Evolutionary conservation across 345 rosid species (phyloP), one percentile per base, ranked within the genome.

Genomic region (Conringia planisiliqua): DNA sequence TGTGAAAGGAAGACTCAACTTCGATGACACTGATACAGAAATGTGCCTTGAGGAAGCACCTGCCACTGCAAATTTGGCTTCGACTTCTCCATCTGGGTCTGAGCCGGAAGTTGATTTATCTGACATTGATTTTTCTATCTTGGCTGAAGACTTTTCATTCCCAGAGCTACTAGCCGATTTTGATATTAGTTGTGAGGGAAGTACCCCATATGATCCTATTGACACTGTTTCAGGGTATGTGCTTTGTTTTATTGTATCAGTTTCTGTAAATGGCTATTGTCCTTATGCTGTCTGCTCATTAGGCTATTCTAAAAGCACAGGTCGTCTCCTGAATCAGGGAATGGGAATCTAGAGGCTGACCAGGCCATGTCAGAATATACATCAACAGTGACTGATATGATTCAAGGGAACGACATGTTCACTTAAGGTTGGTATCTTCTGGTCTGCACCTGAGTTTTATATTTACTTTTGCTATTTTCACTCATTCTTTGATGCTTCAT

Each of bases 1-100:
- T 73, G 93, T 90, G 18, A 94, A 83, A 71, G 91, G 96, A 72
- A 90, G 88, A 81, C 86, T 94, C 33, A 91, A 90, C 71, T 94
- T 91, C 59, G 96, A 85, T 81, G 86, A 80, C 61, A 78, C 95
- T 36, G 87, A 86, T 29, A 44, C 80, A 55, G 81, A 66, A 47
- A 60, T 24, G 73, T 78, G 12, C 70, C 44, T 58, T 22, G 89
- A 83, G 70, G 73, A 80, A 62, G 73, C 79, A 62, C 79, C 83
- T 59, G 14, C 62, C 20, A 70, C 29, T 9, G 80, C 18, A 57
- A 44, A 63, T 63, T 30, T 70, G 51, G 60, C 55, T 77, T 44
- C 67, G 13, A 29, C 79, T 36, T 86, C 85, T 6, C 68, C 89
- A 16, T 84, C 92, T 3, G 92, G 79, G 57, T 88, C 92, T 50